These are phyloP conservation scores for Pleurostoma richardsiae DNA, from an alignment of 2,329 filamentous ascomycete species.

Conservation along the genomic window DNA sequence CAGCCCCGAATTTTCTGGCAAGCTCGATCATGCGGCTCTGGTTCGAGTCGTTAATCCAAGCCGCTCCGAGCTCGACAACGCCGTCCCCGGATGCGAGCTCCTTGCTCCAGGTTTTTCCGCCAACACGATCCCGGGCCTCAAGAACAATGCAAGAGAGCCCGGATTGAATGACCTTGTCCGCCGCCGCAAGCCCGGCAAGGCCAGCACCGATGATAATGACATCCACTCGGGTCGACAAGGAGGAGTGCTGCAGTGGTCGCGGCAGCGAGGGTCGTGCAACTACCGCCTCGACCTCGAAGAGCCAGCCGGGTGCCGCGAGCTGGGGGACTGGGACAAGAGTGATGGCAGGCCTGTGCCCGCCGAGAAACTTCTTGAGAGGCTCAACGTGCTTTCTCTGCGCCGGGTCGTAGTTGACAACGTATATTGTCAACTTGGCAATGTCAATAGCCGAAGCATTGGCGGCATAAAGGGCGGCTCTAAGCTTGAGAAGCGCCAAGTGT, in stretches of 20 bases:
- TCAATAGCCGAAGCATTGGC: conserved; percentile 27
- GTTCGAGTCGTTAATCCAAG: conserved; percentile 55
- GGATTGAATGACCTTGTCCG: conserved; percentile 22
- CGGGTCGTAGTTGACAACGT: conserved; percentile 37
- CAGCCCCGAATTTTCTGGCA: conserved; percentile 30
- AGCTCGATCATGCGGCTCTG: conserved; percentile 39
- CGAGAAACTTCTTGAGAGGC: conserved; percentile 29
- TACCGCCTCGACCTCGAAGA: conserved; percentile 39
- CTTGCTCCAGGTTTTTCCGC: conserved; percentile 44
- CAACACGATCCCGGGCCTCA: conserved; percentile 43
- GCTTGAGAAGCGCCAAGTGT: conserved; percentile 29
- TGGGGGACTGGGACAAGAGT: conserved; percentile 34
- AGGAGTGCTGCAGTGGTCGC: neutral
- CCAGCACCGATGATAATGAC: conserved; percentile 40
- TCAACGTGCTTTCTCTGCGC: conserved; percentile 26
- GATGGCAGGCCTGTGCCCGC: conserved; percentile 31
- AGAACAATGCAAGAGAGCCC: conserved; percentile 36
- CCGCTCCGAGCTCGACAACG: conserved; percentile 46
- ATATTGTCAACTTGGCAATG: conserved; percentile 34
- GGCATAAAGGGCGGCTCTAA: conserved; percentile 26
- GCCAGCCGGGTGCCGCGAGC: conserved; percentile 29
- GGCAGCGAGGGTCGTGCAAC: conserved; percentile 12
- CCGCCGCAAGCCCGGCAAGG: conserved; percentile 30
- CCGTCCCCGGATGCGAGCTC: conserved; percentile 24
- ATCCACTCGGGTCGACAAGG: conserved; percentile 11